phyloP scores from a whole-genome alignment of 139 green algal species.

The Ettlia oleoabundans region DNA sequence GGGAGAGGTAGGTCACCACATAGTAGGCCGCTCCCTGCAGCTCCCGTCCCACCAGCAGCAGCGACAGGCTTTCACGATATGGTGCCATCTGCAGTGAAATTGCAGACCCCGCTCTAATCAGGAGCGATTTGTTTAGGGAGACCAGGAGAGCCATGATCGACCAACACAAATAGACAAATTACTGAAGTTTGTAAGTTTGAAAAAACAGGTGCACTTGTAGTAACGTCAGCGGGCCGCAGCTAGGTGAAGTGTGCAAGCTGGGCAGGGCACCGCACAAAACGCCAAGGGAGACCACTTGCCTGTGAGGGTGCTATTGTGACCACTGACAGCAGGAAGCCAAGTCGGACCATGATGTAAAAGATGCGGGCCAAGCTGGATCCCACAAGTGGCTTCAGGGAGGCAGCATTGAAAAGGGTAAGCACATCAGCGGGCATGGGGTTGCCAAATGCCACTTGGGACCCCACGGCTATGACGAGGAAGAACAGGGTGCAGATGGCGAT shows the following conservation, averaged over 20 bases:
- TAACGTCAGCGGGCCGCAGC: neutral
- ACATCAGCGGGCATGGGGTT: constrained; percentile 27
- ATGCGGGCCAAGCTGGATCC: neutral
- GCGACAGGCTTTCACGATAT: constrained; percentile 25
- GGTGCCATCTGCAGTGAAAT: constrained; percentile 26
- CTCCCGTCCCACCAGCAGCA: constrained; percentile 27
- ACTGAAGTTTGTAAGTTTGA: too few relatives aligned
- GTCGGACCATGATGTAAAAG: constrained; percentile 19
- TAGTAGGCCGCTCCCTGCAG: constrained; percentile 36
- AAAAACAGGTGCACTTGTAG: too few relatives aligned
- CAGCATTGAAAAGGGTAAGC: constrained; percentile 36
- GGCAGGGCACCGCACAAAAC: neutral
- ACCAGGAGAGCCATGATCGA: neutral
- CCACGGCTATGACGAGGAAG: constrained; percentile 25
- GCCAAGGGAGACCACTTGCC: neutral
- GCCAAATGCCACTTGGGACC: constrained; percentile 32
- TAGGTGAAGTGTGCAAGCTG: neutral
- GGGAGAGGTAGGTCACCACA: constrained; percentile 32
- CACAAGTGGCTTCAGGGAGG: constrained; percentile 16
- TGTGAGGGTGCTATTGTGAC: constrained; percentile 37
- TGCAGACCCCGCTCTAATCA: too few relatives aligned
- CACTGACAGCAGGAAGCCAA: constrained; percentile 33
- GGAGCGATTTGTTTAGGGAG: neutral
- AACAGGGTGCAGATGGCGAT: constrained; percentile 21
- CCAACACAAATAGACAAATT: too few relatives aligned